Percentiles rank a stretch among this genome's conserved stretches.
These are phyloP conservation scores for Trypanosoma theileri DNA, from an alignment of 208 protist genomes.

Conservation along the genomic window DNA sequence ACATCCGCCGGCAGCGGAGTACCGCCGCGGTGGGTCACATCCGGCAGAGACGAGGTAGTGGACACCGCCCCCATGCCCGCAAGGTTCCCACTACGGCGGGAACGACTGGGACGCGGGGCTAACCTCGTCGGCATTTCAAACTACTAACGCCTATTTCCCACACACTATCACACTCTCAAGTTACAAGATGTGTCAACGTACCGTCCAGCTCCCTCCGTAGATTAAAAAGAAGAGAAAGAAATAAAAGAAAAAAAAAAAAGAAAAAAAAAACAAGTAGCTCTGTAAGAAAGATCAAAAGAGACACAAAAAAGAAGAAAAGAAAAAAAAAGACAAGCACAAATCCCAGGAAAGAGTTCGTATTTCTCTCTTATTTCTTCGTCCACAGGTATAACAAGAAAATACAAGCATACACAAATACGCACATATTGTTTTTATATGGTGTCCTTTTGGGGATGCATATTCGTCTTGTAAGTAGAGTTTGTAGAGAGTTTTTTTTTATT, in stretches of 20 bases:
- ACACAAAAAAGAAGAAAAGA: neutral
- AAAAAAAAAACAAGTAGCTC: neutral
- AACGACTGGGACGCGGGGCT: neutral
- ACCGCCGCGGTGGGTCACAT: neutral
- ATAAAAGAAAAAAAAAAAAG: neutral
- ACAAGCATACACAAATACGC: no score
- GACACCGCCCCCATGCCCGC: no score
- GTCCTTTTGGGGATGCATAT: no score
- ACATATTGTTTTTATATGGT: no score
- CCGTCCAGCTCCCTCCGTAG: neutral
- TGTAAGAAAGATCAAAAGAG: no score
- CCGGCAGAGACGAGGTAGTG: neutral
- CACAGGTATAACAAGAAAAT: no score
- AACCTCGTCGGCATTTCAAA: neutral
- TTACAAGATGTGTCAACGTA: neutral
- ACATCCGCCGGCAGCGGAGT: slow-evolving; percentile 29
- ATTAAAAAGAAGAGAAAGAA: neutral
- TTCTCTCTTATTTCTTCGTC: no score
- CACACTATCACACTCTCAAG: neutral
- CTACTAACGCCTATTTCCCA: neutral
- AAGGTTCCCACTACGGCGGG: slow-evolving; percentile 4
- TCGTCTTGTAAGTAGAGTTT: no score
- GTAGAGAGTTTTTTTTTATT: no score
- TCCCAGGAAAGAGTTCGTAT: no score
- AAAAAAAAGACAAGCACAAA: neutral